phyloP scores from a whole-genome alignment of 805 yeast species.

The Nakazawaea peltata region DNA sequence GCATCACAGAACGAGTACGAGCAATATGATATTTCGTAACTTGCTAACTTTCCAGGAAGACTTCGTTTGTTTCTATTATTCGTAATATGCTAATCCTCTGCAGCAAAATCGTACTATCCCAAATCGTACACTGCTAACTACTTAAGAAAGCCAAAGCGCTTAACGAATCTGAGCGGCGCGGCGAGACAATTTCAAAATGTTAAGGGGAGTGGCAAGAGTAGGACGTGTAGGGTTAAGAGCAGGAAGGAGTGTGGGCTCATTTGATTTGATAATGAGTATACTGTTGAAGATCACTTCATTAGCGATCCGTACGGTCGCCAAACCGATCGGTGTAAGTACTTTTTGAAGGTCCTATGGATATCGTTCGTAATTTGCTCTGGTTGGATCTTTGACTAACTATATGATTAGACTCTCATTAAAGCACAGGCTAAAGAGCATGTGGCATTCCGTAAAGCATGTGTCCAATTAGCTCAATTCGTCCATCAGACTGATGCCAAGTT shows the following conservation, averaged over 20 bases:
- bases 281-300: slow-evolving; percentile 69
- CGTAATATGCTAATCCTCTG: too few relatives aligned
- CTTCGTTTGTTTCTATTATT: too few relatives aligned
- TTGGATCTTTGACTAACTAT: not conserved
- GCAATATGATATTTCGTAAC: too few relatives aligned
- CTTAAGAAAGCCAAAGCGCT: too few relatives aligned
- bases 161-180: too few relatives aligned
- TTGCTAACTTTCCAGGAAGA: too few relatives aligned
- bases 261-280: slow-evolving; percentile 55
- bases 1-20: too few relatives aligned
- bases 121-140: too few relatives aligned
- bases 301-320: slow-evolving; percentile 66
- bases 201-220: too few relatives aligned
- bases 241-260: slow-evolving; percentile 5
- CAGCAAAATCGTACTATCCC: too few relatives aligned
- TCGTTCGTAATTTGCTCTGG: not conserved
- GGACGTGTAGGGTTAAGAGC: not conserved
- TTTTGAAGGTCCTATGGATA: too few relatives aligned
- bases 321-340: slow-evolving; percentile 56
- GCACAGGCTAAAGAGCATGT: slow-evolving; percentile 71
- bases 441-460: slow-evolving; percentile 52
- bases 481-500: slow-evolving; percentile 59
- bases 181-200: too few relatives aligned
- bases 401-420: slow-evolving; percentile 52
- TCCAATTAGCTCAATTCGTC: slow-evolving; percentile 61